Base-by-base conservation (phyloP, 2,329 filamentous ascomycete species). In the Aotearoamyces nothofagi region DNA sequence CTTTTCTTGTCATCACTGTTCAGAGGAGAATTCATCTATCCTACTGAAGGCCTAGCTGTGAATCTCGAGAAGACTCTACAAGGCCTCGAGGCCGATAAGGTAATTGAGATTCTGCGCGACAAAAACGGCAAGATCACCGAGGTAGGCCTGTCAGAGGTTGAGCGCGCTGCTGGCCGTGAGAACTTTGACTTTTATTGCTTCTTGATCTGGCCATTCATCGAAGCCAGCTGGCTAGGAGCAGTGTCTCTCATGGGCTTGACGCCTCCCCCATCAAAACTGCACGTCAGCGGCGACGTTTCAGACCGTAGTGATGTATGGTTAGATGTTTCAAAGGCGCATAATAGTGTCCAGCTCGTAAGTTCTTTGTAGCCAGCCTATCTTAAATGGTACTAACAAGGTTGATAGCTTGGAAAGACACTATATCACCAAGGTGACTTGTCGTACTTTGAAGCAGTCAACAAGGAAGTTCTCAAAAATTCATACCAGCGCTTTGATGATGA, bases 161-260 rank as follows among this genome's bases (percentile, higher is more conserved):
- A 98, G 52, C 67, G 86, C 11, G 62, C 66, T 16, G 73, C 68
- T 5, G 90, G 90, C 2, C 64, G 87, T 20, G 90, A 98, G 53
- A 96, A 94, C 45, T 98, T 80, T 45, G 90, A 98, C 49, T 98
- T 98, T 54, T 96, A 96, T 56, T 96, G 87, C 56, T 98, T 96
- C 62, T 58, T 98, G 12, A 83, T 98, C 38, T 98, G 90, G 90
- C 90, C 90, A 0, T 98, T 98, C 42, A 86, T 96, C 40, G 90
- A 98, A 53, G 79, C 86, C 0, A 78, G 70, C 29, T 98, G 90
- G 90, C 66, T 98, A 2, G 86, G 83, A 8, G 79, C 84, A 0
- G 78, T 96, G 1, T 83, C 80, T 0, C 61, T 96, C 1, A 77
- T 93, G 60, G 86, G 87, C 24, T 63, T 96, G 9, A 78, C 81